phyloP scores from a whole-genome alignment of 202 grass and related monocot species.

The Hordeum pubiflorum region DNA sequence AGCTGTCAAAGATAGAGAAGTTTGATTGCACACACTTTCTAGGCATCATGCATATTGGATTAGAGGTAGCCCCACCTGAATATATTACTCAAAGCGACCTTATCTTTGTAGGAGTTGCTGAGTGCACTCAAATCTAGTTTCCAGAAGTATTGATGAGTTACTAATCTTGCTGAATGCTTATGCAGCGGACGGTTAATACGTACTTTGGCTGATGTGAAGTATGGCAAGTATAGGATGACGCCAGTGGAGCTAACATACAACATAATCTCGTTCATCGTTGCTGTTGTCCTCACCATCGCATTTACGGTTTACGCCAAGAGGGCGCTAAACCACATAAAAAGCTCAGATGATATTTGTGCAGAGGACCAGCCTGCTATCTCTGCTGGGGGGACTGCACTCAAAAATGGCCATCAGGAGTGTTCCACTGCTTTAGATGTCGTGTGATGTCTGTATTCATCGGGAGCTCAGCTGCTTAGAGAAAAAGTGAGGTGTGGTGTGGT shows the following conservation, averaged over 20 bases:
- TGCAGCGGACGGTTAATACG: constrained; percentile 81
- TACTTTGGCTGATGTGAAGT: constrained; percentile 80
- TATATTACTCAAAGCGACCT: too few relatives aligned
- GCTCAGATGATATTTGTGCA: constrained; percentile 19
- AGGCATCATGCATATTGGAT: too few relatives aligned
- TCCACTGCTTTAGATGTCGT: not conserved
- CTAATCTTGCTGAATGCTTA: constrained; percentile 8
- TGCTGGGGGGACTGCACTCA: not conserved
- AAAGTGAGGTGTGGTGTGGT: not conserved
- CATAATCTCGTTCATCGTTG: constrained; percentile 55
- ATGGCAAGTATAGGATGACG: constrained; percentile 89
- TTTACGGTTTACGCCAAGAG: constrained; percentile 85
- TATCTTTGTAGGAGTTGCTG: too few relatives aligned
- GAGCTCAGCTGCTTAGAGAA: not conserved
- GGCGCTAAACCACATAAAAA: constrained; percentile 52
- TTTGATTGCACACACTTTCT: too few relatives aligned
- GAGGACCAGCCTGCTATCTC: not conserved
- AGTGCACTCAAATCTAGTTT: not conserved
- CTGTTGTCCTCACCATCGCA: constrained; percentile 48
- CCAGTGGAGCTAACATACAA: constrained; percentile 84
- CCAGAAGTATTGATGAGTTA: not conserved
- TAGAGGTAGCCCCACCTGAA: too few relatives aligned
- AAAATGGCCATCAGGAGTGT: not conserved
- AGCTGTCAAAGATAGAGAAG: too few relatives aligned
- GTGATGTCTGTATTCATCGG: not conserved